Evolutionary conservation across 352 stramenopile species (phyloP).

Genomic region (Pseudoperonospora humuli): DNA sequence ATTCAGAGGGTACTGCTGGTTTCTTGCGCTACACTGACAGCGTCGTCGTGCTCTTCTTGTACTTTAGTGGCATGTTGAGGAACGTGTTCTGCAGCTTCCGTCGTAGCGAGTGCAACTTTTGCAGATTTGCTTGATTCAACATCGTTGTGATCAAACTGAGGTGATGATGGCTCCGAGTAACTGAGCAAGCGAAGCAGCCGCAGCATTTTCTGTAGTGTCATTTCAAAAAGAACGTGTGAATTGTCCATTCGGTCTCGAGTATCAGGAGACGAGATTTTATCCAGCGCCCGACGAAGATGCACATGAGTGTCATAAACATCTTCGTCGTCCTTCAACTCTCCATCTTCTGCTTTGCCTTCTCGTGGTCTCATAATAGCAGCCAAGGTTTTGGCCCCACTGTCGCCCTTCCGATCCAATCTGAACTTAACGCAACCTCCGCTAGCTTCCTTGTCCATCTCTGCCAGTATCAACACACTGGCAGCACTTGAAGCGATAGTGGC

Average conservation of each 20-base stretch:
- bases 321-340: constrained; percentile 18
- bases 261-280: constrained; percentile 57
- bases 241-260: constrained; percentile 68
- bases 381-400: constrained; percentile 8
- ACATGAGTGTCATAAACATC: constrained; percentile 60
- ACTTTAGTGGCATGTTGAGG: no score
- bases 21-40: no score
- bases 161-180: constrained; percentile 59
- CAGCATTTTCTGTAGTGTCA: constrained; percentile 61
- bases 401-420: constrained; percentile 39
- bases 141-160: no score
- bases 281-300: constrained; percentile 53
- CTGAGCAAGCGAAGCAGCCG: constrained; percentile 65
- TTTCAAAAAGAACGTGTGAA: constrained; percentile 78
- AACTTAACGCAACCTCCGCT: constrained; percentile 64
- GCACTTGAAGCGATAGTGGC: constrained; percentile 26
- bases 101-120: no score
- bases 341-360: constrained; percentile 4
- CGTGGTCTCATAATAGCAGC: neutral
- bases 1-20: no score
- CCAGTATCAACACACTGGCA: constrained; percentile 51
- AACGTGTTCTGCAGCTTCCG: no score
- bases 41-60: no score
- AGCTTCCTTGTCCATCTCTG: constrained; percentile 55
- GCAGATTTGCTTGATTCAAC: no score